Conservation (phyloP, 2,329 filamentous ascomycete species). For the Myriosclerotinia curreyana region DNA sequence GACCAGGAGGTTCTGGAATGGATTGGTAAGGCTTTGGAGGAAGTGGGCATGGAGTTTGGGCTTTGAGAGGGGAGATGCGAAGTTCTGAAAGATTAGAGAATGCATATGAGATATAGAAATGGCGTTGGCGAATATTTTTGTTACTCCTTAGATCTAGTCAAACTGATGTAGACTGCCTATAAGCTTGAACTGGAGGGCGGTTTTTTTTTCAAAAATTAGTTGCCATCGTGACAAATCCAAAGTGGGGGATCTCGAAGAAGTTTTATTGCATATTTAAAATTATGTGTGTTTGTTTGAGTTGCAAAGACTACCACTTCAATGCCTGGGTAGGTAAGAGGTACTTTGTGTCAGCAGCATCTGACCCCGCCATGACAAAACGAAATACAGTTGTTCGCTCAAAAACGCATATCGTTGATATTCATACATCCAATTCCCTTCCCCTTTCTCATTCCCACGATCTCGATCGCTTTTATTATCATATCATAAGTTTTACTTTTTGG, state of each 20-base stretch:
- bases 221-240: not conserved
- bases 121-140: slow-evolving; percentile 1
- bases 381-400: slow-evolving; percentile 12
- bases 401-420: slow-evolving; percentile 14
- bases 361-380: slow-evolving; percentile 17
- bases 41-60: slow-evolving; percentile 56
- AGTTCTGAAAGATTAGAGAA: not conserved
- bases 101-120: not conserved
- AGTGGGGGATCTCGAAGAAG: not conserved
- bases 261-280: not conserved
- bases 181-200: not conserved
- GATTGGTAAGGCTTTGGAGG: slow-evolving; percentile 58
- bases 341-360: slow-evolving; percentile 18
- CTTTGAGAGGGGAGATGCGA: slow-evolving; percentile 27
- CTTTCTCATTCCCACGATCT: slow-evolving; percentile 12
- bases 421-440: slow-evolving; percentile 16
- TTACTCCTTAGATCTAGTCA: not conserved
- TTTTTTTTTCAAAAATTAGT: not conserved
- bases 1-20: slow-evolving; percentile 59
- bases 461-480: not conserved
- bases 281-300: slow-evolving; percentile 10
- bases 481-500: slow-evolving; percentile 33
- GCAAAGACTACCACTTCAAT: slow-evolving; percentile 12
- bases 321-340: slow-evolving; percentile 1
- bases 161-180: not conserved